Evolutionary conservation across 371 early-diverging fungal species (phyloP).

Genomic region (Circinella minor): DNA sequence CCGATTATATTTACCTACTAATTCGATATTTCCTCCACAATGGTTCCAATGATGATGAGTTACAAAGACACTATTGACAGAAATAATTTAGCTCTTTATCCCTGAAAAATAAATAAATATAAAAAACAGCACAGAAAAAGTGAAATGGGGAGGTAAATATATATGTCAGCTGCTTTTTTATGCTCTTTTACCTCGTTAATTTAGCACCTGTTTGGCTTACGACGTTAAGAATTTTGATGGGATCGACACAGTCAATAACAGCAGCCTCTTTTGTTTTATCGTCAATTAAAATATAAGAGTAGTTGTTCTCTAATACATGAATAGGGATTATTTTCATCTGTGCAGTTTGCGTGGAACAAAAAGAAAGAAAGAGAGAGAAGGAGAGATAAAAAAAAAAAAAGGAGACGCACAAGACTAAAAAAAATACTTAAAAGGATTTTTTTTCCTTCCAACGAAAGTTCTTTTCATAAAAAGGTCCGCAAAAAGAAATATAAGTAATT

Average conservation of each 20-base stretch:
- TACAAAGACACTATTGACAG: constrained; percentile 55
- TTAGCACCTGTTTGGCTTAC: constrained; percentile 43
- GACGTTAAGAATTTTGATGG: constrained; percentile 50
- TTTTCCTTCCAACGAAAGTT: neutral
- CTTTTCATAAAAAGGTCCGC: constrained; percentile 1
- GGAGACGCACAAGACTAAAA: neutral
- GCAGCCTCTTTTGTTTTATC: constrained; percentile 63
- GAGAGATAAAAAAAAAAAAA: neutral
- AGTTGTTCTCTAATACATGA: constrained; percentile 35
- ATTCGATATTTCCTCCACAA: constrained; percentile 73
- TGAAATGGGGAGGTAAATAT: too few species aligned
- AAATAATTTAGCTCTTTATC: neutral
- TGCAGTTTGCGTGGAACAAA: neutral
- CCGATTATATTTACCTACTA: constrained; percentile 41
- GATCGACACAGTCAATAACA: constrained; percentile 64
- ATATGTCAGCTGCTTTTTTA: too few species aligned
- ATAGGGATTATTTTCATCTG: constrained; percentile 31
- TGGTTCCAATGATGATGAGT: constrained; percentile 88
- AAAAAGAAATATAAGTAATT: neutral
- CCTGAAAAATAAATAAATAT: neutral
- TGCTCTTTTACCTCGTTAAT: constrained; percentile 40
- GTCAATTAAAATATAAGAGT: constrained; percentile 80
- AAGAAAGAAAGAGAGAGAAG: neutral
- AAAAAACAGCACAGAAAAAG: neutral
- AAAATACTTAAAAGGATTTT: constrained; percentile 1